A percentile compares a stretch with the other conserved stretches of the same genome.
phyloP scores from a whole-genome alignment of 2,329 filamentous ascomycete genomes.

The Monosporascus sp. region DNA sequence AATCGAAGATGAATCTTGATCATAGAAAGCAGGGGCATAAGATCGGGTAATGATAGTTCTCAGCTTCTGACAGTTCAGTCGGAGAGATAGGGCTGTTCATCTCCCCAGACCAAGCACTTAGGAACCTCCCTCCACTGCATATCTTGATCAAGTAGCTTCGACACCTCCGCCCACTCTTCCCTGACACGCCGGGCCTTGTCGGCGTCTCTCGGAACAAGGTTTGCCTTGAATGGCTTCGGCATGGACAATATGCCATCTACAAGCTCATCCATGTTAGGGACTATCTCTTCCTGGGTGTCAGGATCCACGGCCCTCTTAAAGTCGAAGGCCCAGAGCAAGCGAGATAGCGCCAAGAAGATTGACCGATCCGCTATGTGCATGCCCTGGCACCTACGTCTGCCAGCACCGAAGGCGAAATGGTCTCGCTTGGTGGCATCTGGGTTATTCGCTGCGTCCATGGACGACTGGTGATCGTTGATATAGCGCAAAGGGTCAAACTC shows the following conservation, averaged over 20 bases:
- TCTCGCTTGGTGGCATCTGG: conserved; percentile 13
- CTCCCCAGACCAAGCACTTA: background rate
- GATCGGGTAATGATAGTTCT: too few relatives aligned
- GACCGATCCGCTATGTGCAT: conserved; percentile 19
- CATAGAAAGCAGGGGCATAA: too few relatives aligned
- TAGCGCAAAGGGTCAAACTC: conserved; percentile 32
- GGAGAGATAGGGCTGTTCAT: too few relatives aligned
- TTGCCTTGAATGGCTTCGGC: background rate
- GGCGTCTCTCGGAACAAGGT: background rate
- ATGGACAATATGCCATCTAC: background rate
- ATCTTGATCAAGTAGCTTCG: background rate
- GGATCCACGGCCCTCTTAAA: conserved; percentile 19
- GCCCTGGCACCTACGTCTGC: conserved; percentile 41
- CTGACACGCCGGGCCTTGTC: background rate
- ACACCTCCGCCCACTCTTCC: background rate
- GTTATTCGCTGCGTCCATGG: conserved; percentile 23
- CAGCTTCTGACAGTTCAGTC: too few relatives aligned
- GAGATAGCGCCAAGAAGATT: conserved; percentile 28
- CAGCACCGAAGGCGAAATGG: conserved; percentile 13
- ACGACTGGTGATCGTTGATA: conserved; percentile 5
- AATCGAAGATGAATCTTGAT: too few relatives aligned
- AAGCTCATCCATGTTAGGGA: conserved; percentile 1
- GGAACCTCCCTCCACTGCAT: background rate
- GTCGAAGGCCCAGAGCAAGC: conserved; percentile 42
- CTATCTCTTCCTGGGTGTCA: background rate